These are phyloP conservation scores for Sordaria brevicollis DNA, from an alignment of 495 filamentous ascomycete genomes.

Conservation along the genomic window DNA sequence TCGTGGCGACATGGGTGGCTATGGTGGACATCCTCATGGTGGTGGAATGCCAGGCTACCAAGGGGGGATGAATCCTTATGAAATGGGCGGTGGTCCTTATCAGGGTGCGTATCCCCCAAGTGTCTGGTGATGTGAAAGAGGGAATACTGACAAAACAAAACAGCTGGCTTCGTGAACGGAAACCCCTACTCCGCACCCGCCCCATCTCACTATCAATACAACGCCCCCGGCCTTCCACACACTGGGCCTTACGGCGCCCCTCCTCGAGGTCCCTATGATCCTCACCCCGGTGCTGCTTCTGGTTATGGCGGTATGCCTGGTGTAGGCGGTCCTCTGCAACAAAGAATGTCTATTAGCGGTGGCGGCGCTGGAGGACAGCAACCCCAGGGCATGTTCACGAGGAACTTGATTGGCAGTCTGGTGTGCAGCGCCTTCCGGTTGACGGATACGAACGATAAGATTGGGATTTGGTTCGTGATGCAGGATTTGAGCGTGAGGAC, in stretches of 20 bases:
- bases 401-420: constrained; percentile 90
- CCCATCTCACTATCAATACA: constrained; percentile 18
- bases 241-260: constrained; percentile 12
- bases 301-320: constrained; percentile 4
- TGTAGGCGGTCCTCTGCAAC: neutral
- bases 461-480: constrained; percentile 94
- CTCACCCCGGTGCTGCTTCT: neutral
- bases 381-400: constrained; percentile 84
- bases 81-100: constrained; percentile 12
- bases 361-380: constrained; percentile 5
- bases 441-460: constrained; percentile 69
- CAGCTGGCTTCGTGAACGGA: constrained; percentile 8
- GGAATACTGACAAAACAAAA: neutral
- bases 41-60: constrained; percentile 14
- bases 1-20: constrained; percentile 15
- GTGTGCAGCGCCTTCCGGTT: constrained; percentile 84
- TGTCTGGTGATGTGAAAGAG: neutral
- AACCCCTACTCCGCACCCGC: constrained; percentile 16
- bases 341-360: constrained; percentile 29
- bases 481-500: constrained; percentile 93
- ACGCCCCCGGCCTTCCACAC: constrained; percentile 9
- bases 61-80: constrained; percentile 13
- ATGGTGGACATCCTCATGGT: constrained; percentile 7
- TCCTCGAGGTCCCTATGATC: constrained; percentile 14
- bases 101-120: constrained; percentile 5